A percentile compares a stretch with the other conserved stretches of the same genome.
These are phyloP conservation scores for Boletus tomentosulus DNA, from an alignment of 768 basidiomycete species.

Conservation along the genomic window DNA sequence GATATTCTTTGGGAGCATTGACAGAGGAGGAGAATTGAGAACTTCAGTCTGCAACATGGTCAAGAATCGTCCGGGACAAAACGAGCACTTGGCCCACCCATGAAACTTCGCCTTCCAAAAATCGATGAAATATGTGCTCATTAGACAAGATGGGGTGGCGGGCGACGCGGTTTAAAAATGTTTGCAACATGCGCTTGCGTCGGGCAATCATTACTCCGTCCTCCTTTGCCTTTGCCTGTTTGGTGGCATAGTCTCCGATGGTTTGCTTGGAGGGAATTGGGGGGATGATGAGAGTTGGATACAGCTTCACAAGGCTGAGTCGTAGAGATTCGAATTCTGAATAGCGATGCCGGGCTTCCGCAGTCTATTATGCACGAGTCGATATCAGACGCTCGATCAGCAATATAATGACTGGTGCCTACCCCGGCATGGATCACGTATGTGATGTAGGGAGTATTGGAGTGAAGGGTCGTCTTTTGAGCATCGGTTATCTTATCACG, in stretches of 20 bases:
- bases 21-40: slow-evolving; percentile 86
- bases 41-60: slow-evolving; percentile 69
- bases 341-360: slow-evolving; percentile 85
- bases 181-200: slow-evolving; percentile 91
- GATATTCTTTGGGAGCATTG: slow-evolving; percentile 90
- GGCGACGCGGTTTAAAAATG: slow-evolving; percentile 86
- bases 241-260: slow-evolving; percentile 93
- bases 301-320: slow-evolving; percentile 75
- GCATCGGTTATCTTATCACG: slow-evolving; percentile 83
- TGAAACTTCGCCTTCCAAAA: slow-evolving; percentile 92
- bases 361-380: slow-evolving; percentile 46
- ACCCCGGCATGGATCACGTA: slow-evolving; percentile 93
- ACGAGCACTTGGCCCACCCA: slow-evolving; percentile 58
- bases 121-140: slow-evolving; percentile 94
- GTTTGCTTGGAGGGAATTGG: slow-evolving; percentile 98
- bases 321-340: slow-evolving; percentile 97
- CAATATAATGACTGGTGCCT: slow-evolving; percentile 20
- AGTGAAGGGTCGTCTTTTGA: slow-evolving; percentile 86
- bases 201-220: slow-evolving; percentile 88
- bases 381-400: slow-evolving; percentile 5
- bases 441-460: slow-evolving; percentile 88
- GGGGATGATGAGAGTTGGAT: slow-evolving; percentile 94
- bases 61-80: not conserved
- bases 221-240: slow-evolving; percentile 95
- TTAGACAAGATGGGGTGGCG: slow-evolving; percentile 94